phyloP scores from a whole-genome alignment of 495 filamentous ascomycete genomes.

The Lasiosphaeriaceae sp. region DNA sequence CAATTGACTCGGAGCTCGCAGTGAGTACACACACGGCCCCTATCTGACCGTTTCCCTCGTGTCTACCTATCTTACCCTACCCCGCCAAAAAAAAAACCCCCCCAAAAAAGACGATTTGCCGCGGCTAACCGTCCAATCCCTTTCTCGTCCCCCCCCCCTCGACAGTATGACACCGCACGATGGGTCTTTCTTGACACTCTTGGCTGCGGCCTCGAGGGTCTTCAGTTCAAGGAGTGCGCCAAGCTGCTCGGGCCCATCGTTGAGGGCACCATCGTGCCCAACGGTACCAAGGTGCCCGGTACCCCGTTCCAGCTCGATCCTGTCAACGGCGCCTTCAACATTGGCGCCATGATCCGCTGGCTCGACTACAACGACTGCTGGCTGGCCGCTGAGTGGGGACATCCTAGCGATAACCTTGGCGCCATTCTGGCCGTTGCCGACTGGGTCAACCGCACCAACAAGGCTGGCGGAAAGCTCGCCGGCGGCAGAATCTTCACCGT shows the following conservation, averaged over 20 bases:
- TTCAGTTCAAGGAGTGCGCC: constrained; percentile 92
- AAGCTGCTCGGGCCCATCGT: constrained; percentile 95
- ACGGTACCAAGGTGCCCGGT: constrained; percentile 87
- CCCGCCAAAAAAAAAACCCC: constrained; percentile 3
- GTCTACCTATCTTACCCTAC: constrained; percentile 1
- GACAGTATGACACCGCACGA: constrained; percentile 85
- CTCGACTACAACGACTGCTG: constrained; percentile 99
- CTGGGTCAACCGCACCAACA: constrained; percentile 96
- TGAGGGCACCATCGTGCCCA: constrained; percentile 84
- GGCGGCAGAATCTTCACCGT: constrained; percentile 83
- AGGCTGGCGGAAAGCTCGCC: constrained; percentile 79
- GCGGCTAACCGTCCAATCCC: constrained; percentile 25
- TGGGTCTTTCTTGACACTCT: constrained; percentile 92
- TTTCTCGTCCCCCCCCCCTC: background rate
- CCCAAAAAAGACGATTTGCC: background rate
- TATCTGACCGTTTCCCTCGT: too few species aligned
- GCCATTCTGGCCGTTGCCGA: constrained; percentile 95
- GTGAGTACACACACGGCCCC: constrained; percentile 65
- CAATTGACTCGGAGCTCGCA: constrained; percentile 86
- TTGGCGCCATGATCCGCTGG: constrained; percentile 97
- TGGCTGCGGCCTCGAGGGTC: constrained; percentile 90
- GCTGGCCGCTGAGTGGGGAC: constrained; percentile 98
- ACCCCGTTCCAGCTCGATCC: constrained; percentile 94
- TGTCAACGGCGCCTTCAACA: constrained; percentile 96
- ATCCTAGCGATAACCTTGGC: constrained; percentile 94